Percentiles rank a stretch among this genome's conserved stretches.
Conservation (phyloP, 176 grass and related monocot genomes). For the Avena insularis region DNA sequence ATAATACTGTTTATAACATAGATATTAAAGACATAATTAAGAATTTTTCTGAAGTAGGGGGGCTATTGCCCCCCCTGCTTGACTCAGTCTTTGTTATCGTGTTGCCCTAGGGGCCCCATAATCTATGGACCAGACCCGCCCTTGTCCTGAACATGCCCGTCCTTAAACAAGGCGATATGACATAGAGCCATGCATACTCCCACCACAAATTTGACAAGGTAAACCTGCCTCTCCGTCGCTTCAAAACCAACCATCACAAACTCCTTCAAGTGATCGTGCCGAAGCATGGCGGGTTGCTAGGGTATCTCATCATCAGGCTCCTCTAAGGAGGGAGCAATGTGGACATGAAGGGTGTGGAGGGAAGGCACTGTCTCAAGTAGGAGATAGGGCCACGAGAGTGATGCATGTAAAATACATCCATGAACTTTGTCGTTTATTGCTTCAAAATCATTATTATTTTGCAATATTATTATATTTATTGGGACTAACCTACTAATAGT, state of each 20-base stretch:
- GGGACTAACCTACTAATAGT: too few relatives aligned
- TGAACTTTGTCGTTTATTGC: too few relatives aligned
- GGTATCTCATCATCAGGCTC: not conserved
- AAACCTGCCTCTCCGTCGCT: slow-evolving; percentile 29
- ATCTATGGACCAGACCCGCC: not conserved
- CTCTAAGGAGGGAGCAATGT: not conserved
- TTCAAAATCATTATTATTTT: too few relatives aligned
- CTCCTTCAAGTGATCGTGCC: slow-evolving; percentile 8
- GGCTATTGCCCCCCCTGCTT: too few relatives aligned
- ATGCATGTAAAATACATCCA: too few relatives aligned
- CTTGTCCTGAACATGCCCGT: not conserved
- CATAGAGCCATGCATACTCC: not conserved
- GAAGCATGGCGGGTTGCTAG: not conserved
- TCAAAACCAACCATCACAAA: slow-evolving; percentile 7
- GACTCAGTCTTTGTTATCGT: too few relatives aligned
- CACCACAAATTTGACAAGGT: slow-evolving; percentile 24
- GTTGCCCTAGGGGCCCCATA: too few relatives aligned
- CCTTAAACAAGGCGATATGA: not conserved
- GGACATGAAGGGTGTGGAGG: not conserved
- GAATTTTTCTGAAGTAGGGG: too few relatives aligned
- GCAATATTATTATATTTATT: too few relatives aligned
- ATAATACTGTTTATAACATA: too few relatives aligned
- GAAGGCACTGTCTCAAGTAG: not conserved
- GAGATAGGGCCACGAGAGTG: too few relatives aligned
- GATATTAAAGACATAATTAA: too few relatives aligned